These are phyloP conservation scores for Hygrophoropsis aurantiaca DNA, from an alignment of 768 basidiomycete genomes.

Conservation along the genomic window DNA sequence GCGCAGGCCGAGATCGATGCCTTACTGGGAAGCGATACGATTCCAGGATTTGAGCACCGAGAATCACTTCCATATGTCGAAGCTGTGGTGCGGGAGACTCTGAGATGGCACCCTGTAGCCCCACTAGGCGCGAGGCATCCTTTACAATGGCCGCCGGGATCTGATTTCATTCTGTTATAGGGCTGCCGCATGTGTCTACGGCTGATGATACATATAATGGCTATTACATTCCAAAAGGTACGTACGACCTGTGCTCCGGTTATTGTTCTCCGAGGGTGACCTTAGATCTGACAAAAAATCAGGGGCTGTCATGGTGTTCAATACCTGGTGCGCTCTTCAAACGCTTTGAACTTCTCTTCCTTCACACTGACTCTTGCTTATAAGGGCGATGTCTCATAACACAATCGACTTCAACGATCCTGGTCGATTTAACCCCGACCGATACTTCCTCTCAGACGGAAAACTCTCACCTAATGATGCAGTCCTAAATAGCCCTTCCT, in stretches of 20 bases:
- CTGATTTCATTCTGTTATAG: slow-evolving; percentile 6
- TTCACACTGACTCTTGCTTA: neutral
- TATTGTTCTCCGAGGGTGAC: neutral
- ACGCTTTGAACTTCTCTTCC: no score
- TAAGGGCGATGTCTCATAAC: slow-evolving; percentile 51
- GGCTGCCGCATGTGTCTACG: slow-evolving; percentile 22
- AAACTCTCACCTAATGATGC: slow-evolving; percentile 2
- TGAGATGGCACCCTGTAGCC: slow-evolving; percentile 24
- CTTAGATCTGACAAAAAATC: neutral
- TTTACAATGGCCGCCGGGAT: neutral
- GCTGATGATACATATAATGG: slow-evolving; percentile 25
- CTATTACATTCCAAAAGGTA: slow-evolving; percentile 43
- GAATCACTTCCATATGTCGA: slow-evolving; percentile 38
- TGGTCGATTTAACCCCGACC: slow-evolving; percentile 51
- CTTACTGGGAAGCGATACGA: slow-evolving; percentile 17
- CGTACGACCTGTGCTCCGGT: neutral
- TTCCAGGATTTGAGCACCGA: slow-evolving; percentile 27
- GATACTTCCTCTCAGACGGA: slow-evolving; percentile 33
- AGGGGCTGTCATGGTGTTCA: slow-evolving; percentile 32
- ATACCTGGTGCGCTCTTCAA: slow-evolving; percentile 30
- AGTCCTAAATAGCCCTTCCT: slow-evolving; percentile 16
- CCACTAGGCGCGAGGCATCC: slow-evolving; percentile 17
- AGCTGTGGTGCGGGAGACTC: slow-evolving; percentile 39
- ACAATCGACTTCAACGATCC: slow-evolving; percentile 31
- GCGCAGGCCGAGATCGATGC: slow-evolving; percentile 27